These are phyloP conservation scores for Chromera velia DNA, from an alignment of 73 alveolate species.

Conservation along the genomic window DNA sequence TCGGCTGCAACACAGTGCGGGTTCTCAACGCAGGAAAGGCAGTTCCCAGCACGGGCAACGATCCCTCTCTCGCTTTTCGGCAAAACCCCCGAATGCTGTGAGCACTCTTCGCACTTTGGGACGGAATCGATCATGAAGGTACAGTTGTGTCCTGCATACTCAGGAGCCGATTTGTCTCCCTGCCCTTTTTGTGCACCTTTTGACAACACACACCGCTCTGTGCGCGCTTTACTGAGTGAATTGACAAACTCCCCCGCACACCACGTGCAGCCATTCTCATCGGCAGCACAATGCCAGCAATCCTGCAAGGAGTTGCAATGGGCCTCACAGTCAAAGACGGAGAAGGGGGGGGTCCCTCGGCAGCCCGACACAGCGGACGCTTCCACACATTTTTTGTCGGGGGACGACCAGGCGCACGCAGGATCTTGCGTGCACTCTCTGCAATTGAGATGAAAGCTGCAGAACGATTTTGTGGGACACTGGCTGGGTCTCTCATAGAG, in stretches of 20 bases:
- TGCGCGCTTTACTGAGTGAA: neutral
- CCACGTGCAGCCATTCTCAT: conserved; percentile 3
- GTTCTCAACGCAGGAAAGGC: neutral
- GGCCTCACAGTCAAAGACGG: neutral
- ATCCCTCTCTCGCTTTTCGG: too few relatives aligned
- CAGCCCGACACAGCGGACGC: neutral
- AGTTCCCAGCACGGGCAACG: too few relatives aligned
- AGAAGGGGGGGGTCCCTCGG: neutral
- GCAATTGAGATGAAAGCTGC: neutral
- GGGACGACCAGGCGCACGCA: conserved; percentile 2
- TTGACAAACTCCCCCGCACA: neutral
- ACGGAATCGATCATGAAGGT: neutral
- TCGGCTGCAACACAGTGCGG: neutral
- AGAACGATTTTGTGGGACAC: too few relatives aligned
- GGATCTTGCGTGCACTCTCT: neutral
- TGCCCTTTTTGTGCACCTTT: neutral
- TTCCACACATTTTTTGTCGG: neutral
- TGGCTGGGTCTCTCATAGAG: neutral
- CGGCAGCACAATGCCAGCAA: neutral
- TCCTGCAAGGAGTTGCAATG: conserved; percentile 1
- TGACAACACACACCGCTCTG: neutral
- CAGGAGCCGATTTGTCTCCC: conserved; percentile 1
- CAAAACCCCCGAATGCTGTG: neutral
- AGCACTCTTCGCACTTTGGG: neutral
- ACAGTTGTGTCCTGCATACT: neutral